Conservation (phyloP, 2,329 filamentous ascomycete genomes). For the Penicillium sp. region DNA sequence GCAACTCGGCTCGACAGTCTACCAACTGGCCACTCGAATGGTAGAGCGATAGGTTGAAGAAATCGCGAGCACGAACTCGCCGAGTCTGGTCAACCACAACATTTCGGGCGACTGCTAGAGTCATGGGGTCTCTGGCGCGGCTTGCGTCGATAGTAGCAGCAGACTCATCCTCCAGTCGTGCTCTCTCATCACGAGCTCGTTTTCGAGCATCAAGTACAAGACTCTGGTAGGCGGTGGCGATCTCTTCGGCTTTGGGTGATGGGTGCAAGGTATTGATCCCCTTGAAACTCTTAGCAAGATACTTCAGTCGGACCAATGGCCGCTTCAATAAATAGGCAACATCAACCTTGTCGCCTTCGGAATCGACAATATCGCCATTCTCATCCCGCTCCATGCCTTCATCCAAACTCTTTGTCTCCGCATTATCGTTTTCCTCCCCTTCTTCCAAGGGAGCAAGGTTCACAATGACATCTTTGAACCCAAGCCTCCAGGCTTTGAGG, state of each 20-base stretch:
- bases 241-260: constrained; percentile 56
- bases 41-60: constrained; percentile 78
- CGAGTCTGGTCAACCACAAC: constrained; percentile 73
- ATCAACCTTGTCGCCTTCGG: constrained; percentile 84
- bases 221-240: constrained; percentile 65
- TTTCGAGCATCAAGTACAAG: constrained; percentile 76
- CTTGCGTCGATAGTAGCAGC: constrained; percentile 80
- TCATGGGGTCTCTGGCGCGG: constrained; percentile 75
- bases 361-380: constrained; percentile 63
- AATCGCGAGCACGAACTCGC: constrained; percentile 85
- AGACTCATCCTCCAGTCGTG: constrained; percentile 79
- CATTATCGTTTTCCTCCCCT: constrained; percentile 51
- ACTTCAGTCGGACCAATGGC: constrained; percentile 83
- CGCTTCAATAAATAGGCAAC: constrained; percentile 91
- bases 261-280: constrained; percentile 49
- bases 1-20: constrained; percentile 82
- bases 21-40: constrained; percentile 90
- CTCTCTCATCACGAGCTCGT: constrained; percentile 70
- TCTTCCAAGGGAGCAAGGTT: constrained; percentile 79
- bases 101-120: constrained; percentile 67
- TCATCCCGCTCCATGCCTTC: constrained; percentile 59
- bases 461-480: constrained; percentile 91
- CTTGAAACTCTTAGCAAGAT: constrained; percentile 80
- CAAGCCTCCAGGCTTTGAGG: constrained; percentile 82
- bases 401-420: constrained; percentile 52